Base-by-base conservation (phyloP, 495 filamentous ascomycete genomes). In the Talaromyces trachyspermus region DNA sequence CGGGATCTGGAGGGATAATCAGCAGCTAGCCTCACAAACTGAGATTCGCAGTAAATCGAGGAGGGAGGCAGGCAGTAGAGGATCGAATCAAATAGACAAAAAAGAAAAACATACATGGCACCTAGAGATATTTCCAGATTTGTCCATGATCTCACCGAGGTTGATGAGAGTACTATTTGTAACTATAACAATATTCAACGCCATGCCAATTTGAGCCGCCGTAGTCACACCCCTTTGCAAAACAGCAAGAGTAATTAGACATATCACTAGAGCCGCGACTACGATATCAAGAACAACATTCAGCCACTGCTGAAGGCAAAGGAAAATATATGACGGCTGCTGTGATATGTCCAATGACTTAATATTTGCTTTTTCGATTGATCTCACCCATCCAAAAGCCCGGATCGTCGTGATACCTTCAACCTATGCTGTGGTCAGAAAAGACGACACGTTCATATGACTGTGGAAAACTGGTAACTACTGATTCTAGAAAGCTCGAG, bases 301-400 rank as follows among this genome's bases (percentile, higher is more conserved):
- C 0, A 80, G 62, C 77, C 77, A 80, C 7, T 65, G 19, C 49
- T 80, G 74, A 11, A 78, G 63, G 48, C 71, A 72, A n/a, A 69
- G 52, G 2, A 78, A 64, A n/a, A 79, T 59, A 41, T 74, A 80
- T 10, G 60, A 67, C 1, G 74, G 73, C 10, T 64, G 56, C 35
- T 76, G 73, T 0, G 67, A 68, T 18, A 25, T 15, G 61, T 46
- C 30, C 6, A 46, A 18, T 15, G 11, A 25, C 1, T 0, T 29
- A 19, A 36, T 27, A 14, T 46, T 46, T 4, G 15, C 30, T 2
- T 46, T 18, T 37, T 14, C 37, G 12, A 36, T 22, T 9, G 19
- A 19, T 10, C 25, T 18, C 11, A 19, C 50, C 66, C 74, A 75
- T 2, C 65, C 68, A 43, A 76, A 75, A 0, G 74, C 66, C 12